phyloP scores from a whole-genome alignment of 441 rosid species.

The Jatropha multifida region DNA sequence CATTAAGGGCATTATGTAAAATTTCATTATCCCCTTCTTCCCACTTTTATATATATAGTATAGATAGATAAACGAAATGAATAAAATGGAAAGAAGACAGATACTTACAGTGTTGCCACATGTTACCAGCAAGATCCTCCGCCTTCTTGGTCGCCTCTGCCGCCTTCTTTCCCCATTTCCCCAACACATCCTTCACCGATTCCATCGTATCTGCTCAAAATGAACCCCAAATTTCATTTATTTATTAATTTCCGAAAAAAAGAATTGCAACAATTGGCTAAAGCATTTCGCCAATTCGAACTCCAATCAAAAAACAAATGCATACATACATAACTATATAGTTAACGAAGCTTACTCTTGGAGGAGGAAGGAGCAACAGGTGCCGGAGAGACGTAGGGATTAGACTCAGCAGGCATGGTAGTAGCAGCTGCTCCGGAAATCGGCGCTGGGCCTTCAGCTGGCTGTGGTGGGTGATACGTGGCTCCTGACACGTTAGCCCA shows the following conservation, averaged over 20 bases:
- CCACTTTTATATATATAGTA: neutral
- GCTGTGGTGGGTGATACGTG: conserved; percentile 18
- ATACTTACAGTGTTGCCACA: conserved; percentile 83
- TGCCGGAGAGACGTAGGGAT: conserved; percentile 74
- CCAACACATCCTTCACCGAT: conserved; percentile 66
- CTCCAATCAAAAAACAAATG: neutral
- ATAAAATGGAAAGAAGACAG: neutral
- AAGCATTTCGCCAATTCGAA: neutral
- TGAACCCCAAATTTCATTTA: neutral
- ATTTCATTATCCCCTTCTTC: no score
- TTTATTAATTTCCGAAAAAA: neutral
- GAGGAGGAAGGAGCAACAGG: conserved; percentile 43
- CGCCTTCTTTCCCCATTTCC: conserved; percentile 80
- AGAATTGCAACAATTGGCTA: neutral
- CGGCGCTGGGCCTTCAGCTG: conserved; percentile 33
- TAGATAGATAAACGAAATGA: neutral
- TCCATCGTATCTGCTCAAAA: conserved; percentile 66
- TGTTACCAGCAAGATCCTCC: conserved; percentile 83
- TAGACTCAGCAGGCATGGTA: conserved; percentile 76
- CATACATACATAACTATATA: neutral
- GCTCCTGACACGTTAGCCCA: conserved; percentile 32
- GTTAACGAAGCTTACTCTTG: conserved; percentile 35
- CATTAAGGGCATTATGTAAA: no score
- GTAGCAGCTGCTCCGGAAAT: conserved; percentile 50
- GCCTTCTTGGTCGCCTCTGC: conserved; percentile 82